A percentile compares a stretch with the other conserved stretches of the same genome.
phyloP scores from a whole-genome alignment of 768 basidiomycete genomes.

The Leccinum broughii region DNA sequence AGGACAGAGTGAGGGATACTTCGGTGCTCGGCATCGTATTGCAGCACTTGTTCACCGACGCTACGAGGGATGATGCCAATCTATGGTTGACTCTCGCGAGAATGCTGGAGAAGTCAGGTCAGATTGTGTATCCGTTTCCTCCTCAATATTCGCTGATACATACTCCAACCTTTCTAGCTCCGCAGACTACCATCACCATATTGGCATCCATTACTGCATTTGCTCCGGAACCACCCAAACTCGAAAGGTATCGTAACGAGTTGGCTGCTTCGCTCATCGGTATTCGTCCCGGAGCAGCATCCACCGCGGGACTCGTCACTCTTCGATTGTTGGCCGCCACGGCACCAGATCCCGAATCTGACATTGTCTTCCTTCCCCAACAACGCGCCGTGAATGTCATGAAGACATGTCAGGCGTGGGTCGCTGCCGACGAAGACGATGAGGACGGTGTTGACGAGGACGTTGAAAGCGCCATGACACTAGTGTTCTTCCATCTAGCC shows the following conservation, averaged over 20 bases:
- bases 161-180: constrained; percentile 45
- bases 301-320: constrained; percentile 64
- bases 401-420: constrained; percentile 84
- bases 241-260: constrained; percentile 87
- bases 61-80: constrained; percentile 67
- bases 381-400: constrained; percentile 84
- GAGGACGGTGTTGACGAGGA: constrained; percentile 72
- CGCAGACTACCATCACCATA: constrained; percentile 67
- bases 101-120: constrained; percentile 62
- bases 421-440: constrained; percentile 51
- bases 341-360: constrained; percentile 78
- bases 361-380: constrained; percentile 81
- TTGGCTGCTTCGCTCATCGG: constrained; percentile 79
- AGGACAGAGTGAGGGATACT: constrained; percentile 53
- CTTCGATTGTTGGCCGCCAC: constrained; percentile 69
- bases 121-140: constrained; percentile 18
- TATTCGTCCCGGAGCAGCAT: constrained; percentile 60
- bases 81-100: constrained; percentile 74
- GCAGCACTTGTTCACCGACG: constrained; percentile 56
- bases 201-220: constrained; percentile 57
- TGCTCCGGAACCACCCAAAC: constrained; percentile 65
- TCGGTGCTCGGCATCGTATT: constrained; percentile 63
- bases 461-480: constrained; percentile 74
- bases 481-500: constrained; percentile 71
- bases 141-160: constrained; percentile 2